These are phyloP conservation scores for Ormosia emarginata DNA, from an alignment of 306 rosid species.

Conservation along the genomic window DNA sequence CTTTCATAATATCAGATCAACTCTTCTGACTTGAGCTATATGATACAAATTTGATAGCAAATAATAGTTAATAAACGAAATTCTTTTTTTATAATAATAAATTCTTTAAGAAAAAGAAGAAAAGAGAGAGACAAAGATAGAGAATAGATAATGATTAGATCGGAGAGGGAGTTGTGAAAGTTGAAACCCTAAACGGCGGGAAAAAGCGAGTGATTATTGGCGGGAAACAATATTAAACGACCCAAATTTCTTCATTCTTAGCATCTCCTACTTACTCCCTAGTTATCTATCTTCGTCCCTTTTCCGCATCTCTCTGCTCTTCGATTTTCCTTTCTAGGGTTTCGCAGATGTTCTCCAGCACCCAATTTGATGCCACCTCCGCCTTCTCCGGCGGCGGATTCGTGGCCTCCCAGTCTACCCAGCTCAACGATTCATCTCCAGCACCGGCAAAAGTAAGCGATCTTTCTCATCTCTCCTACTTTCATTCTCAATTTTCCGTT, in stretches of 20 bases:
- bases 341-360: conserved; percentile 62
- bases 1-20: too few species aligned
- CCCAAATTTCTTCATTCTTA: background rate
- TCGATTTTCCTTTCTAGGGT: conserved; percentile 27
- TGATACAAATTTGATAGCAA: too few species aligned
- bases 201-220: conserved; percentile 30
- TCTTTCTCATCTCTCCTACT: background rate
- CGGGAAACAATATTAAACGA: conserved; percentile 40
- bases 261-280: background rate
- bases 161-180: background rate
- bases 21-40: too few species aligned
- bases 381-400: conserved; percentile 70
- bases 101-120: too few species aligned
- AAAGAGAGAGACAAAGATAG: too few species aligned
- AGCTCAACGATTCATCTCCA: conserved; percentile 50
- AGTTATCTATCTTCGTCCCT: background rate
- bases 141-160: too few species aligned
- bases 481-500: background rate
- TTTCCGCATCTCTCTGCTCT: background rate
- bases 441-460: conserved; percentile 50
- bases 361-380: conserved; percentile 59
- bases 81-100: too few species aligned
- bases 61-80: too few species aligned
- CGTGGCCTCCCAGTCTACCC: conserved; percentile 52
- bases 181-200: conserved; percentile 48